Percentiles rank a stretch among this genome's conserved stretches.
Conservation (phyloP, 2,329 filamentous ascomycete species). For the Fusarium irregulare region DNA sequence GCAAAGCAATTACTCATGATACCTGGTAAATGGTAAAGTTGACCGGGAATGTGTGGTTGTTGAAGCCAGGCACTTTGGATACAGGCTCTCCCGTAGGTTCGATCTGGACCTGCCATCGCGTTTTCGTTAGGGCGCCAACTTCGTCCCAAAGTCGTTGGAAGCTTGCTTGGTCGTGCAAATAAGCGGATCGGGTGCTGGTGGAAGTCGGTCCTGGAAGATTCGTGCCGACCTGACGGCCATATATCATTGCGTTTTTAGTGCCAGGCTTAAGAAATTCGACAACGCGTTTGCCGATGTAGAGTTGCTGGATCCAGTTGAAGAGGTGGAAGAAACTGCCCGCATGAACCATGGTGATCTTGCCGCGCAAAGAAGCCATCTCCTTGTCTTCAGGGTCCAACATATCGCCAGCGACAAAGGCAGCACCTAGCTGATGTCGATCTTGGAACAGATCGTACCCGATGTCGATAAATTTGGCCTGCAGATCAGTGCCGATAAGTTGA, state of each 20-base stretch:
- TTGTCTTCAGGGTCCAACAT: conserved; percentile 57
- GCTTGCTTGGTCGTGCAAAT: conserved; percentile 60
- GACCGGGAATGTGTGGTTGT: conserved; percentile 45
- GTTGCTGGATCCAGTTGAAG: conserved; percentile 60
- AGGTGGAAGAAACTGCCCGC: conserved; percentile 64
- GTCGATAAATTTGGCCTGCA: conserved; percentile 63
- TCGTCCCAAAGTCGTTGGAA: conserved; percentile 67
- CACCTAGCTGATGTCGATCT: conserved; percentile 61
- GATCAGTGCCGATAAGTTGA: conserved; percentile 63
- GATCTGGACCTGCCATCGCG: conserved; percentile 61
- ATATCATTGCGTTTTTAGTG: conserved; percentile 59
- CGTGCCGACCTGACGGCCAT: conserved; percentile 63
- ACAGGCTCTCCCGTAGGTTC: conserved; percentile 47
- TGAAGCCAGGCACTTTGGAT: conserved; percentile 43
- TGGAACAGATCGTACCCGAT: conserved; percentile 73
- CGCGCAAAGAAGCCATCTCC: conserved; percentile 50
- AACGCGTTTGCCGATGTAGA: conserved; percentile 58
- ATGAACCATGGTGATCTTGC: conserved; percentile 60
- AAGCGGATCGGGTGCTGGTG: conserved; percentile 48
- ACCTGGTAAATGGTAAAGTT: conserved; percentile 53
- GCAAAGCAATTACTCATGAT: conserved; percentile 34
- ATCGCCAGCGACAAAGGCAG: conserved; percentile 63
- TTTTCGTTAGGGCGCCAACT: conserved; percentile 61
- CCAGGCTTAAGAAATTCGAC: conserved; percentile 59
- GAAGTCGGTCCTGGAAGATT: conserved; percentile 40